Evolutionary conservation across 2,329 filamentous ascomycete species (phyloP), one percentile per base, ranked within the genome.

Genomic region (Orbilia blumenaviensis): DNA sequence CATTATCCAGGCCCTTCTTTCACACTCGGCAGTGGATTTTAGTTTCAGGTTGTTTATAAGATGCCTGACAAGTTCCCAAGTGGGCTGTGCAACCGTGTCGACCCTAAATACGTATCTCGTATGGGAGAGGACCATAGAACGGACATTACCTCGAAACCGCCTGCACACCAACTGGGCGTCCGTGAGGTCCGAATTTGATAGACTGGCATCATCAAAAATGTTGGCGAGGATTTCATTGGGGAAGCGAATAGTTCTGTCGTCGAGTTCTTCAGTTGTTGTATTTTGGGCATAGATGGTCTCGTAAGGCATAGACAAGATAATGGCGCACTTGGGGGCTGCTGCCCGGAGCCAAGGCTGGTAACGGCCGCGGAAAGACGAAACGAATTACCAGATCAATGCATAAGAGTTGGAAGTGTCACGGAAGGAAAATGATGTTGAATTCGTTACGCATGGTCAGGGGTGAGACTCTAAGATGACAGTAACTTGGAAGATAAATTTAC

Each of bases 31-130:
- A 1, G 41, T 68, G 12, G 41, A 44, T 1, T 44, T 44, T 9
- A 68, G n/a, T 18, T 50, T 38, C 3, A 54, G 66, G 14, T 68
- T 23, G 7, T 61, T 52, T 2, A 68, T 29, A 5, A 68, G 16
- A 8, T 52, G 21, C 5, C 66, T 27, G 18, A 61, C 25, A 9
- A 68, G 54, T 16, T 16, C 52, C 52, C 54, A 68, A 3, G 66
- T 68, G 21, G 66, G 66, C 1, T 61, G 66, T 25, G 36, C 29
- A 9, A 42, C 10, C 7, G 54, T 27, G 7, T 68, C 66, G 21
- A 68, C 66, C n/a, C 66, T 21, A n/a, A 68, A 68, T 7, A 34
- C 54, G 27, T 68, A 68, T 10, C 23, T 60, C 10, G 54, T 32
- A 16, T 52, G 25, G 10, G 25, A 16, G 10, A 6, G 32, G 14